Evolutionary conservation across 768 basidiomycete species (phyloP).

Genomic region (Tricholomella constricta): DNA sequence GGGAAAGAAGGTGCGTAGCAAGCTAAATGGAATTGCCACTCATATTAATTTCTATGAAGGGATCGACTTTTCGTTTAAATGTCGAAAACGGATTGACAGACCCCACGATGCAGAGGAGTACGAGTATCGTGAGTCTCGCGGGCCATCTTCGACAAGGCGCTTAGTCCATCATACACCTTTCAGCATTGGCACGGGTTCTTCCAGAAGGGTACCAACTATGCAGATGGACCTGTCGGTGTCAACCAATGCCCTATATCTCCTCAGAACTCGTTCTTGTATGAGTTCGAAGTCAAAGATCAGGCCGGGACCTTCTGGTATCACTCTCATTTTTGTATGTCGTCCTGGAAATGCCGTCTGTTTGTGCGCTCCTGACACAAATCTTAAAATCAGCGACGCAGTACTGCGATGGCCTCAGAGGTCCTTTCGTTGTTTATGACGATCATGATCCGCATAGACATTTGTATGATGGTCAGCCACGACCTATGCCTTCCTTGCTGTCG

Average conservation of each 20-base stretch:
- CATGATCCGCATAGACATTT: slow-evolving; percentile 29
- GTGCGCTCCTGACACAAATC: slow-evolving; percentile 19
- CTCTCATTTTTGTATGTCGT: slow-evolving; percentile 14
- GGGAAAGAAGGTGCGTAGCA: not conserved
- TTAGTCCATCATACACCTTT: not conserved
- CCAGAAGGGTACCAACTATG: slow-evolving; percentile 31
- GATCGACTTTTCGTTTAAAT: not conserved
- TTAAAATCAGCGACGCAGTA: slow-evolving; percentile 43
- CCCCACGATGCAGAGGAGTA: not conserved
- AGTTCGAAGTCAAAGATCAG: slow-evolving; percentile 32
- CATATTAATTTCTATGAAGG: not conserved
- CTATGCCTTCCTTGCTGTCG: too few relatives aligned
- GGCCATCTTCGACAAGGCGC: not conserved
- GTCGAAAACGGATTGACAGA: not conserved
- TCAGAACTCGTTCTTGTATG: slow-evolving; percentile 34
- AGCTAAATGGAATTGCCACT: not conserved
- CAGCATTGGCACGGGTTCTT: slow-evolving; percentile 39
- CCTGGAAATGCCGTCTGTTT: not conserved
- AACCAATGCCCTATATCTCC: slow-evolving; percentile 39
- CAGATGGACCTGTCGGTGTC: slow-evolving; percentile 31
- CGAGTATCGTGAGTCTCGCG: slow-evolving; percentile 36
- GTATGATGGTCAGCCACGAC: not conserved
- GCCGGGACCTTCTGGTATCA: slow-evolving; percentile 27
- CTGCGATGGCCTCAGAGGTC: slow-evolving; percentile 43
- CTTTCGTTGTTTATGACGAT: slow-evolving; percentile 39